Conservation (phyloP, 23 red algal genomes). For the Chondrus crispus region DNA sequence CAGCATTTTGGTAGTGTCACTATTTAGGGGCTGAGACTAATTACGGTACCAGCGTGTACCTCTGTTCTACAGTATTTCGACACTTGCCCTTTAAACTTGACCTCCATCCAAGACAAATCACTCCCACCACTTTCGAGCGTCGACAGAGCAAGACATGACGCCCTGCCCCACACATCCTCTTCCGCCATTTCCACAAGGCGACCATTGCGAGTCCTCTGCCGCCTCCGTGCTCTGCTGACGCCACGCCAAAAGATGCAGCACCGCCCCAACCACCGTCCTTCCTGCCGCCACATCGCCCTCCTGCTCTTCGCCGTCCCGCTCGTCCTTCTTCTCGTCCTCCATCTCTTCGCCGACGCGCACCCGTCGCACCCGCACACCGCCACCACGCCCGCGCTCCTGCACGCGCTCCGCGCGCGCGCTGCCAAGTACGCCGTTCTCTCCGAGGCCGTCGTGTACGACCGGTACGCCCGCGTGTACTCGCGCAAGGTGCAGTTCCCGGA, state of each 20-base stretch:
- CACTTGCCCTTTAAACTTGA: too few relatives aligned
- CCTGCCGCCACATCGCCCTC: background rate
- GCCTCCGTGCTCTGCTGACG: background rate
- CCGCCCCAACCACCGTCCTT: background rate
- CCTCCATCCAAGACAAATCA: too few relatives aligned
- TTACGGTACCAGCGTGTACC: too few relatives aligned
- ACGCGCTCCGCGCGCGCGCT: background rate
- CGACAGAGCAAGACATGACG: too few relatives aligned
- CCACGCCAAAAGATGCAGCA: background rate
- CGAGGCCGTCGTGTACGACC: constrained; percentile 42
- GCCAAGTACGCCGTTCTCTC: constrained; percentile 22
- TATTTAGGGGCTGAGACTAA: too few relatives aligned
- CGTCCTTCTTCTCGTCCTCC: background rate
- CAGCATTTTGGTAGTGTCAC: too few relatives aligned
- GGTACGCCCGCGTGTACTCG: constrained; percentile 64
- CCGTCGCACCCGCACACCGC: constrained; percentile 7
- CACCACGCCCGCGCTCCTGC: constrained; percentile 14
- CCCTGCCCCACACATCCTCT: too few relatives aligned
- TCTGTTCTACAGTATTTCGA: too few relatives aligned
- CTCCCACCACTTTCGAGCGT: too few relatives aligned
- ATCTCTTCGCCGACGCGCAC: background rate
- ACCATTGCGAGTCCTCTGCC: too few relatives aligned
- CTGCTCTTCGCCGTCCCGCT: background rate
- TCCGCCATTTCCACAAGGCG: too few relatives aligned
- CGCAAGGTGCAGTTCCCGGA: constrained; percentile 39